Conservation (phyloP, 2,329 filamentous ascomycete species). For the Aspergillus proliferans region DNA sequence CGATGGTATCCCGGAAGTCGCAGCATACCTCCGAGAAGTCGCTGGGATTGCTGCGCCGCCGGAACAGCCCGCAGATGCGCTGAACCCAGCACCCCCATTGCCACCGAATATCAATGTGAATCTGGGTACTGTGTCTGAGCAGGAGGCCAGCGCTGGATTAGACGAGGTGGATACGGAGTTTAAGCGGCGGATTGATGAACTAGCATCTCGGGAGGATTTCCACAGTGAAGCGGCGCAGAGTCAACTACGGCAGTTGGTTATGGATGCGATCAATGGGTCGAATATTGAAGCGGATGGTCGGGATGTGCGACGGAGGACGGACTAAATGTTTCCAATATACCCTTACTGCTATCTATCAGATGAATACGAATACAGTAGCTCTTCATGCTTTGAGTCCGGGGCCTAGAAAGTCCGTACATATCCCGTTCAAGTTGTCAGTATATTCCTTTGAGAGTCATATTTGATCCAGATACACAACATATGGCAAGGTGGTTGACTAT, state of each 20-base stretch:
- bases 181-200: slow-evolving; percentile 75
- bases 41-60: slow-evolving; percentile 19
- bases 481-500: too few relatives aligned
- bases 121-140: slow-evolving; percentile 65
- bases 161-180: slow-evolving; percentile 74
- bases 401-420: too few relatives aligned
- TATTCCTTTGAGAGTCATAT: too few relatives aligned
- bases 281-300: slow-evolving; percentile 55
- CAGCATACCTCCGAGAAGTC: slow-evolving; percentile 57
- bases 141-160: slow-evolving; percentile 49
- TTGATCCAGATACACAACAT: too few relatives aligned
- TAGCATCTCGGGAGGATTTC: slow-evolving; percentile 79
- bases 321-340: slow-evolving; percentile 26
- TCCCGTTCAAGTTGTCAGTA: too few relatives aligned
- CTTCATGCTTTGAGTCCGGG: too few relatives aligned
- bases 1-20: slow-evolving; percentile 70
- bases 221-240: slow-evolving; percentile 72
- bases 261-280: slow-evolving; percentile 69
- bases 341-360: too few relatives aligned
- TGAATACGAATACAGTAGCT: too few relatives aligned
- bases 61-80: slow-evolving; percentile 24
- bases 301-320: slow-evolving; percentile 57
- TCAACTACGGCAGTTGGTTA: slow-evolving; percentile 69
- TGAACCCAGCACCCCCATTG: slow-evolving; percentile 53
- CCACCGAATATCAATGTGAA: slow-evolving; percentile 74